phyloP scores from a whole-genome alignment of 164 flowering plant species.

The Macadamia tetraphylla region DNA sequence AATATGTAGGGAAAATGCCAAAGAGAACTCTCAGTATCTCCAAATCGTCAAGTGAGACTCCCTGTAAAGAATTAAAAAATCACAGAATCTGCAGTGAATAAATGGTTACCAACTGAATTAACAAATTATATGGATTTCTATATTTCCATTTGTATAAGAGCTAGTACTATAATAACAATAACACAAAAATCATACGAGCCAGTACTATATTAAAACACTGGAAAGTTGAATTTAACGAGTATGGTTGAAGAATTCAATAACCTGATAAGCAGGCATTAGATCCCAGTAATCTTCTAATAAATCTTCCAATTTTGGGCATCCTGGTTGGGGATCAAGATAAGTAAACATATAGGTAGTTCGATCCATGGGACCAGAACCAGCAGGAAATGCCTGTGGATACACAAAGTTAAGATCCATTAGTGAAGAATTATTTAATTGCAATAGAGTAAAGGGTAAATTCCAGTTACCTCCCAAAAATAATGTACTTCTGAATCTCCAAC shows the following conservation, averaged over 20 bases:
- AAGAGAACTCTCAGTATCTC: conserved; percentile 71
- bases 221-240: conserved; percentile 2
- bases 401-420: background rate
- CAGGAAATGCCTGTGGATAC: conserved; percentile 80
- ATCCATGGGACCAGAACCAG: conserved; percentile 87
- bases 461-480: conserved; percentile 87
- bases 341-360: conserved; percentile 98
- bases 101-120: background rate
- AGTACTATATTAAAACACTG: background rate
- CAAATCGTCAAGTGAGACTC: conserved; percentile 62
- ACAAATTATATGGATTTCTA: too few species aligned
- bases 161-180: too few species aligned
- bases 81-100: background rate
- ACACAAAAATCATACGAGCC: background rate
- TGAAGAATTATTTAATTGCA: conserved; percentile 1
- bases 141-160: too few species aligned
- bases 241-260: conserved; percentile 13
- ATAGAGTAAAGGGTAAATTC: background rate
- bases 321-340: conserved; percentile 69
- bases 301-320: conserved; percentile 77
- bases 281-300: conserved; percentile 89
- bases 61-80: conserved; percentile 30
- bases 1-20: conserved; percentile 90
- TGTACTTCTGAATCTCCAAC: conserved; percentile 67
- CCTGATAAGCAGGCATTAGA: conserved; percentile 91